Percentiles rank a stretch among this genome's conserved stretches.
phyloP scores from a whole-genome alignment of 2,329 filamentous ascomycete species.

The Talaromyces sp. region DNA sequence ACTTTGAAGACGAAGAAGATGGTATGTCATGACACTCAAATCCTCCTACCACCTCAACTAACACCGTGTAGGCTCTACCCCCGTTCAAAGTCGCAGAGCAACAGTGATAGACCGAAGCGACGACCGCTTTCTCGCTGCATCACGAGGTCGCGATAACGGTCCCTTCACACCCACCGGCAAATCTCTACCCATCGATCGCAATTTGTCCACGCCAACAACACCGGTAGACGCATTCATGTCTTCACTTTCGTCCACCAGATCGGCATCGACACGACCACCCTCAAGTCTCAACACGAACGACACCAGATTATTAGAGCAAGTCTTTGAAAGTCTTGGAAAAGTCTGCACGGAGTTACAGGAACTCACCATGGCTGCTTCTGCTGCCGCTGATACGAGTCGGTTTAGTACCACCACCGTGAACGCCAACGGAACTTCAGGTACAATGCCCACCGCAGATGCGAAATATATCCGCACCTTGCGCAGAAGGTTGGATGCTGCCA shows the following conservation, averaged over 20 bases:
- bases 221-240: constrained; percentile 21
- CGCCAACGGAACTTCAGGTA: background rate
- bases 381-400: background rate
- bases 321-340: constrained; percentile 49
- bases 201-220: constrained; percentile 16
- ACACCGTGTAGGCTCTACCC: constrained; percentile 23
- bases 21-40: background rate
- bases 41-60: background rate
- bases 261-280: constrained; percentile 11
- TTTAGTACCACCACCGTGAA: background rate
- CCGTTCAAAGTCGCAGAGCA: constrained; percentile 16
- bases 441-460: constrained; percentile 38
- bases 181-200: constrained; percentile 5
- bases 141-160: background rate
- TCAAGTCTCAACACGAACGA: constrained; percentile 50
- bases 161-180: constrained; percentile 13
- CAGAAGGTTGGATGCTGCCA: constrained; percentile 69
- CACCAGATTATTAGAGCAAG: constrained; percentile 53
- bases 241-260: constrained; percentile 5
- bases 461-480: constrained; percentile 61
- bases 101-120: constrained; percentile 12
- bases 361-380: constrained; percentile 47
- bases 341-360: constrained; percentile 51
- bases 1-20: constrained; percentile 13
- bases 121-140: constrained; percentile 5